Evolutionary conservation across 306 rosid species (phyloP).

Genomic region (Vachellia pachyceras): DNA sequence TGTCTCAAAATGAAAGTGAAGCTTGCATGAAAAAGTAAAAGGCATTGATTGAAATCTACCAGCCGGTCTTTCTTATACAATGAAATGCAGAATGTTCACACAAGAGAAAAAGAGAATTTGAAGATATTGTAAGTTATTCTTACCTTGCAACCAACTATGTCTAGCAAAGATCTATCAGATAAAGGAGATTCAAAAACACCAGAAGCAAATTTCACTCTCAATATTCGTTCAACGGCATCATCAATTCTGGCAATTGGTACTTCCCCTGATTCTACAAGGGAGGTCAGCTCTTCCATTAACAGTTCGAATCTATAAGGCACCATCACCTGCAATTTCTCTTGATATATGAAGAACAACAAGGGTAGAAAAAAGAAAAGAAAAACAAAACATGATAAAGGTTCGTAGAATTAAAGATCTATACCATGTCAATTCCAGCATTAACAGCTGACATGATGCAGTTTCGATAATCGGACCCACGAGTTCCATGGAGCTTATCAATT

Average conservation of each 20-base stretch:
- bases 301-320: slow-evolving; percentile 56
- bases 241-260: slow-evolving; percentile 72
- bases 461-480: slow-evolving; percentile 69
- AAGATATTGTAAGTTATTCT: slow-evolving; percentile 27
- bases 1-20: slow-evolving; percentile 15
- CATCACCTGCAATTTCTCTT: slow-evolving; percentile 69
- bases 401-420: slow-evolving; percentile 39
- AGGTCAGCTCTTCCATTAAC: slow-evolving; percentile 63
- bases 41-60: background rate
- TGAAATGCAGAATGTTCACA: slow-evolving; percentile 6
- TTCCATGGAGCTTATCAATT: slow-evolving; percentile 59
- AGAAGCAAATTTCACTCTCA: slow-evolving; percentile 85
- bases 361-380: background rate
- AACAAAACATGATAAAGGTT: slow-evolving; percentile 9
- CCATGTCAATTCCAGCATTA: slow-evolving; percentile 93
- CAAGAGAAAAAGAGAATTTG: slow-evolving; percentile 1
- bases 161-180: slow-evolving; percentile 73
- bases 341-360: slow-evolving; percentile 25
- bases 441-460: slow-evolving; percentile 63
- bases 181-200: slow-evolving; percentile 80
- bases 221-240: slow-evolving; percentile 82
- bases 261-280: slow-evolving; percentile 70
- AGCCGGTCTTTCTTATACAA: background rate
- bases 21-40: background rate
- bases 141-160: slow-evolving; percentile 87